These are phyloP conservation scores for Phytophthora foliorum DNA, from an alignment of 352 stramenopile species.

Conservation along the genomic window DNA sequence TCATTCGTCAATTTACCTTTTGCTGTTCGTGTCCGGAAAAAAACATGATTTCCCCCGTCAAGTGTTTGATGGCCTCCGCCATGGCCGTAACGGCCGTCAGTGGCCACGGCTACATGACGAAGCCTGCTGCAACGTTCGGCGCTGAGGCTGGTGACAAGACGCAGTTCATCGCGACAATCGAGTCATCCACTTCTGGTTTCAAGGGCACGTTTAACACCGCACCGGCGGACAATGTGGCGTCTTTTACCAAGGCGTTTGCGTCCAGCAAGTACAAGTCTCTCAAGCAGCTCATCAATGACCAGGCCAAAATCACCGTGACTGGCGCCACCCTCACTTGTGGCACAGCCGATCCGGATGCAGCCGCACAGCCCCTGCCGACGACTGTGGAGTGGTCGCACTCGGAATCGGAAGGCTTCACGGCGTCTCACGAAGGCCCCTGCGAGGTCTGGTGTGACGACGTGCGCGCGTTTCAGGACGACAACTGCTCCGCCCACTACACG, in stretches of 20 bases:
- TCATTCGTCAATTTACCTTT: conserved; percentile 28
- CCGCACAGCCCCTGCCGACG: conserved; percentile 18
- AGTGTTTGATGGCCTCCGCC: conserved; percentile 15
- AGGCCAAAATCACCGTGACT: conserved; percentile 26
- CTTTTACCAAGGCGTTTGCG: conserved; percentile 32
- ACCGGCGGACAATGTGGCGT: conserved; percentile 30
- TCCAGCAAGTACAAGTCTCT: conserved; percentile 34
- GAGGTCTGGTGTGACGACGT: conserved; percentile 54
- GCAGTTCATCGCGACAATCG: conserved; percentile 42
- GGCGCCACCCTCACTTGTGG: conserved; percentile 35
- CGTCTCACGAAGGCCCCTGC: conserved; percentile 50
- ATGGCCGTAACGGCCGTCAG: conserved; percentile 7
- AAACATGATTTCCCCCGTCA: conserved; percentile 11
- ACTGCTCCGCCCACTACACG: conserved; percentile 36
- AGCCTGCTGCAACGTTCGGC: conserved; percentile 26
- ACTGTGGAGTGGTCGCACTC: conserved; percentile 34
- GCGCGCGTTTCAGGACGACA: conserved; percentile 17
- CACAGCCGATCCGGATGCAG: conserved; percentile 15
- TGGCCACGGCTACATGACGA: conserved; percentile 36
- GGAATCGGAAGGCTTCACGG: conserved; percentile 32
- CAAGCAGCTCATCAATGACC: conserved; percentile 25
- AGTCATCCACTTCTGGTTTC: conserved; percentile 25
- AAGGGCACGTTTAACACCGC: conserved; percentile 25
- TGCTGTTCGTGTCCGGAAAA: neutral
- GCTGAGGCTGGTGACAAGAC: conserved; percentile 23